phyloP scores from a whole-genome alignment of 768 basidiomycete species.

The Tylopilus vinaceipallidus region DNA sequence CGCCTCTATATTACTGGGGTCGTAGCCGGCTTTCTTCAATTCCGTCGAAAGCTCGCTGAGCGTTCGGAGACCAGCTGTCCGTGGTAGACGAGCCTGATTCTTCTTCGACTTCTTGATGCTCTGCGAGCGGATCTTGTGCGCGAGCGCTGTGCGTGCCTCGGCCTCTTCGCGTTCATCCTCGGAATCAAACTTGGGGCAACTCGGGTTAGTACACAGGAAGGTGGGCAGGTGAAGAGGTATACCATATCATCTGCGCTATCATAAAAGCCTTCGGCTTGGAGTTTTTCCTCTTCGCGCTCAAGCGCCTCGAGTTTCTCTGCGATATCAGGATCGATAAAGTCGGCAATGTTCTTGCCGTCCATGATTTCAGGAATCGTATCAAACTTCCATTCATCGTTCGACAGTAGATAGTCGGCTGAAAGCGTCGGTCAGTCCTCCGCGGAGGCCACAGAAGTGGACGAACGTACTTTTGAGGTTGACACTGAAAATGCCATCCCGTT shows the following conservation, averaged over 20 bases:
- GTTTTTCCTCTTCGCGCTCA: slow-evolving; percentile 92
- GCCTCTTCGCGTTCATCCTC: slow-evolving; percentile 82
- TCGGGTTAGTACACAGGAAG: neutral
- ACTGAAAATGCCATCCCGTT: slow-evolving; percentile 89
- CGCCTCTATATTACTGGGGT: slow-evolving; percentile 84
- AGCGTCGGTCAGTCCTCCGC: slow-evolving; percentile 1
- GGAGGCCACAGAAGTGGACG: neutral
- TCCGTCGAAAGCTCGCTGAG: slow-evolving; percentile 73
- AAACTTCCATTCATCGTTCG: slow-evolving; percentile 91
- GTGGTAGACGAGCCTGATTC: slow-evolving; percentile 77
- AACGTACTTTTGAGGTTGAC: slow-evolving; percentile 81
- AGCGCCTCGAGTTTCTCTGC: slow-evolving; percentile 95
- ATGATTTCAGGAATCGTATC: slow-evolving; percentile 98
- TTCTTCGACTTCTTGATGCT: slow-evolving; percentile 83
- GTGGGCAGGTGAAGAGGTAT: slow-evolving; percentile 19
- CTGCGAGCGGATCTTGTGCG: slow-evolving; percentile 70
- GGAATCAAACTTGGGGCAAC: slow-evolving; percentile 40
- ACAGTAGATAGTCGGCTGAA: slow-evolving; percentile 86
- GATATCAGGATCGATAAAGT: slow-evolving; percentile 98
- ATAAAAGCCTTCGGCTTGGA: slow-evolving; percentile 96
- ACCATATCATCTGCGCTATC: slow-evolving; percentile 87
- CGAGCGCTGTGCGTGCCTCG: slow-evolving; percentile 55
- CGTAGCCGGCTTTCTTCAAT: slow-evolving; percentile 84
- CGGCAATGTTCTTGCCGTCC: slow-evolving; percentile 98
- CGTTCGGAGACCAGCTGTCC: slow-evolving; percentile 65